A percentile compares a stretch with the other conserved stretches of the same genome.
phyloP scores from a whole-genome alignment of 345 rosid species.

The Fremontodendron californicum region DNA sequence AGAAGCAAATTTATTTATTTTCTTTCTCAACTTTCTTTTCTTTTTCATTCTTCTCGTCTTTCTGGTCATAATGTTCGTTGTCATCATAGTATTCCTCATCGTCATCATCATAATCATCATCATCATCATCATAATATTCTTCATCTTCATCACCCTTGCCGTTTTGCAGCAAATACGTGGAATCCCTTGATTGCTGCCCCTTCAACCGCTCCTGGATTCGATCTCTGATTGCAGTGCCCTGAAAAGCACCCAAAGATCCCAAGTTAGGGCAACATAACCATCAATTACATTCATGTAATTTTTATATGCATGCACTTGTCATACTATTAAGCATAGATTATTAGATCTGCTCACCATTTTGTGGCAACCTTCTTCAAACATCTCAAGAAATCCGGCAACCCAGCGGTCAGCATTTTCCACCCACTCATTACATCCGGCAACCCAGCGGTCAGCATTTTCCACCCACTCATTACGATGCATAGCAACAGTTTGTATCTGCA shows the following conservation, averaged over 20 bases:
- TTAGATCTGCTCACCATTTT: constrained; percentile 66
- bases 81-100: constrained; percentile 39
- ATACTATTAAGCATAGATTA: neutral
- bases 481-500: constrained; percentile 78
- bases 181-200: constrained; percentile 35
- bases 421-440: constrained; percentile 95
- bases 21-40: constrained; percentile 16
- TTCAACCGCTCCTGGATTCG: constrained; percentile 71
- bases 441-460: constrained; percentile 97
- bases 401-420: constrained; percentile 97
- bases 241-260: neutral
- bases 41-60: constrained; percentile 22
- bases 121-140: constrained; percentile 35
- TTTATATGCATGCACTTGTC: neutral
- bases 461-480: constrained; percentile 88
- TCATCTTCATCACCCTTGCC: constrained; percentile 33
- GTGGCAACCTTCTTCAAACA: constrained; percentile 98
- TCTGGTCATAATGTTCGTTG: constrained; percentile 38
- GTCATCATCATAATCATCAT: constrained; percentile 44
- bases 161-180: constrained; percentile 27
- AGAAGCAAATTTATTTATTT: constrained; percentile 19
- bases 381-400: constrained; percentile 96
- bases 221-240: constrained; percentile 90
- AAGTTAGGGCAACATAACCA: neutral
- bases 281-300: neutral